These are phyloP conservation scores for Salix koriyanagi DNA, from an alignment of 345 rosid species.

Conservation along the genomic window DNA sequence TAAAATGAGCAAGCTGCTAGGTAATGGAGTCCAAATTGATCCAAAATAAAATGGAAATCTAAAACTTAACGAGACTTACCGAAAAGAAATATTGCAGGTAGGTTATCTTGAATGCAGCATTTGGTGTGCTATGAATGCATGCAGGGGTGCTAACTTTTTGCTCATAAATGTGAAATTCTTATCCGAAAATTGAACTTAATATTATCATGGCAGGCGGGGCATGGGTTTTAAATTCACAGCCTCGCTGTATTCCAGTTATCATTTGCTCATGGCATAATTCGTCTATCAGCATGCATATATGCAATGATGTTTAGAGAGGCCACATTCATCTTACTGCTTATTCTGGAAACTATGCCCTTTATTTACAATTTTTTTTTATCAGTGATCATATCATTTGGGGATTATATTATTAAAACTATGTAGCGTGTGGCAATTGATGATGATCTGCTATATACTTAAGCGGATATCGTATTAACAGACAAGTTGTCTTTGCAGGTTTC, in stretches of 20 bases:
- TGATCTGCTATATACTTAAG: not conserved
- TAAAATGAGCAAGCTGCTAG: not conserved
- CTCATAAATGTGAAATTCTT: not conserved
- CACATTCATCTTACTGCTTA: not conserved
- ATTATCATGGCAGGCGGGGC: not conserved
- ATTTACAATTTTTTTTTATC: too few relatives aligned
- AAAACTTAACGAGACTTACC: not conserved
- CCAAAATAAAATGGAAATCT: not conserved
- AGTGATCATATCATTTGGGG: not conserved
- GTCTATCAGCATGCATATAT: not conserved
- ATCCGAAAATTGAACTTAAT: not conserved
- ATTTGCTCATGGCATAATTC: not conserved
- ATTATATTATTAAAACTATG: not conserved
- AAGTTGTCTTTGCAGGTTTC: conserved; percentile 55
- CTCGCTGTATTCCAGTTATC: not conserved
- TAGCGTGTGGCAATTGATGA: not conserved
- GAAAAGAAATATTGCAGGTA: not conserved
- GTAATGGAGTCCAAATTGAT: not conserved
- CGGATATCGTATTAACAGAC: not conserved
- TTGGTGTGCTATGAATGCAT: not conserved
- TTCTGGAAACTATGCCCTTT: not conserved
- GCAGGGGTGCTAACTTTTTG: not conserved
- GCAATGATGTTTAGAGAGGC: not conserved
- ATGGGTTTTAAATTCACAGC: too few relatives aligned
- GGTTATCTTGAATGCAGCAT: not conserved